Evolutionary conservation across 345 rosid species (phyloP), one percentile per base, ranked within the genome.

Genomic region (Eucalyptus pauciflora): DNA sequence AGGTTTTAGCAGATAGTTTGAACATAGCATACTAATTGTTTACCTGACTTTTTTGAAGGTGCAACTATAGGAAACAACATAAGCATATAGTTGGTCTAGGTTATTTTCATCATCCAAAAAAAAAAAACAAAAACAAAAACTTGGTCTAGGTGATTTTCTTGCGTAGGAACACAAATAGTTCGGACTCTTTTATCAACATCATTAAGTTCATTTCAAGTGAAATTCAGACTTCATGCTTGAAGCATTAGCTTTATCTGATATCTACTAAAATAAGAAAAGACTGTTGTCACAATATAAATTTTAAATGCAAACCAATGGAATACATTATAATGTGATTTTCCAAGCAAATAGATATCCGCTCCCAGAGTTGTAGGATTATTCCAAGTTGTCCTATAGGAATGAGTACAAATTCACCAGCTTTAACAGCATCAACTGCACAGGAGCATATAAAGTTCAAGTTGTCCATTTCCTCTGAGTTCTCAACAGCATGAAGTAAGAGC

Each of bases 381-480:
- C 56, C 56, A 52, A 52, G 56, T 52, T 0, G 56, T 52, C 24
- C 56, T 52, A 1, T 52, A 52, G 56, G 56, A 52, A 18, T 52
- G 56, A 52, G 56, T 52, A 52, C 56, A 52, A 52, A 52, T 87
- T 98, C 99, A 90, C 97, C 96, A 79, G 94, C 95, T 91, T 90
- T 93, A 87, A 96, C 93, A 89, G 95, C 92, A 86, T 94, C 96
- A 67, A 95, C 76, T 60, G 94, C 91, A 90, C 96, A 94, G 9
- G 97, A 92, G 91, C 95, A 95, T 88, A 96, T 90, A 91, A 93
- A 97, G 89, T 91, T 94, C 89, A 97, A 90, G 86, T 95, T 96
- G 93, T 96, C 94, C 91, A 86, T 90, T 92, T 96, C 97, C 88
- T 95, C 96, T 87, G 62, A 81, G 60, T 24, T 56, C 60, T 56